Base-by-base conservation (phyloP, 2,329 filamentous ascomycete species). In the Fusarium mundagurra region DNA sequence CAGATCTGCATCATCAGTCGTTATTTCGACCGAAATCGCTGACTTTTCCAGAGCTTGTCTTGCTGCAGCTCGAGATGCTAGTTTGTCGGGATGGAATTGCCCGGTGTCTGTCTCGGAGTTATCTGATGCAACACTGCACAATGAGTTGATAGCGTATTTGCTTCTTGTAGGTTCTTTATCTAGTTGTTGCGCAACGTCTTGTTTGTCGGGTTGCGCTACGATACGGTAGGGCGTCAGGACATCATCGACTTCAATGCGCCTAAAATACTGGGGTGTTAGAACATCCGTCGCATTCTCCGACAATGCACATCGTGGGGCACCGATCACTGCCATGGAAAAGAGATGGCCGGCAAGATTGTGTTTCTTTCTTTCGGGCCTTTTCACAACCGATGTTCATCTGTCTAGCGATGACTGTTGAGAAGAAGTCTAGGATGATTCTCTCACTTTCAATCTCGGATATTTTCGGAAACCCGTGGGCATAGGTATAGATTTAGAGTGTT, bases 271-370 rank as follows among this genome's bases (percentile, higher is more conserved):
- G 24, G 86, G 85, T 48, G 83, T 87, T 66, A 91, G 85, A 14
- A 90, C 82, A 38, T 89, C 88, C 20, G 86, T 84, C 74, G 91
- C 84, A 71, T 89, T 90, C 59, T 88, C 87, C 0, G 88, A 84
- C 36, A 91, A 79, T 20, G 85, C 86, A 87, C 88, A 89, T 80
- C 86, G 83, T 45, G 86, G 79, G 20, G 72, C 59, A 41, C 75
- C 75, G 13, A 72, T 74, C 31, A 67, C 64, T 38, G 69, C 61
- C 29, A 72, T 74, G 22, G 70, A 67, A 18, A 64, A 59, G 13
- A 62, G 64, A 20, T 60, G 38, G 8, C 61, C 74, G 45, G 63
- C 65, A 39, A 51, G 57, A 43, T 43, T 59, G 18, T 57, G 71
- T 76, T 85, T 86, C 70, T 83, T 85, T 8, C 82, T 83, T 61